A percentile compares a stretch with the other conserved stretches of the same genome.
These are phyloP conservation scores for Candida dubliniensis DNA, from an alignment of 1,139 yeast species.

Conservation along the genomic window DNA sequence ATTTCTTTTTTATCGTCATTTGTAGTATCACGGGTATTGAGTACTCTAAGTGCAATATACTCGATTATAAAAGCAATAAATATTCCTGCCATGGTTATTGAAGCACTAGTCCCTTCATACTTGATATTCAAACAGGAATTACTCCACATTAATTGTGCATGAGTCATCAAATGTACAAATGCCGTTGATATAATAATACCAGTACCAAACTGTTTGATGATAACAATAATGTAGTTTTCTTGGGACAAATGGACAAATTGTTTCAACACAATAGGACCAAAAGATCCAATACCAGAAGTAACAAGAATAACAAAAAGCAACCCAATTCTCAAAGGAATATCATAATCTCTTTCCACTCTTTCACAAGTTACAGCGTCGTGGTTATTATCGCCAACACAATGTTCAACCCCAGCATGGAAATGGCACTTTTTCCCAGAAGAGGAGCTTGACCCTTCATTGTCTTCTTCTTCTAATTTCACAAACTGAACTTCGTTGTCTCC, in stretches of 20 bases:
- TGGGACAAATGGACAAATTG: constrained; percentile 22
- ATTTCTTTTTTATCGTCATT: not conserved
- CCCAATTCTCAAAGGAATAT: constrained; percentile 30
- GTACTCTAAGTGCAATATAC: constrained; percentile 24
- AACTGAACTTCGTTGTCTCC: constrained; percentile 26
- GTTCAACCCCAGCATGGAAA: constrained; percentile 43
- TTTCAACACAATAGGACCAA: constrained; percentile 30
- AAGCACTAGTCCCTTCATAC: constrained; percentile 34
- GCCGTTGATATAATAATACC: constrained; percentile 40
- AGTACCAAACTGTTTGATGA: constrained; percentile 32
- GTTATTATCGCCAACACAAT: constrained; percentile 23
- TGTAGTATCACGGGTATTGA: constrained; percentile 7
- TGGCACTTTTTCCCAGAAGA: constrained; percentile 27
- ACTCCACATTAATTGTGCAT: constrained; percentile 28
- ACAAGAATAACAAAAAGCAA: constrained; percentile 33
- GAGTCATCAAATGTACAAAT: constrained; percentile 35
- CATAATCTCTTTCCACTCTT: constrained; percentile 20
- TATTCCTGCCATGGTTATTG: constrained; percentile 34
- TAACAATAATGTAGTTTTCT: constrained; percentile 27
- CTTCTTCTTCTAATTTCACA: constrained; percentile 14
- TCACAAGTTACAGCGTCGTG: constrained; percentile 18
- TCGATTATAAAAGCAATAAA: constrained; percentile 35
- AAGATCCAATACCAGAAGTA: constrained; percentile 34
- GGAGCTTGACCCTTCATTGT: constrained; percentile 3
- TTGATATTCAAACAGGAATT: constrained; percentile 23